Evolutionary conservation across 768 basidiomycete genomes (phyloP), one percentile per base, ranked within the genome.

Genomic region (Cystobasidium tubakii): DNA sequence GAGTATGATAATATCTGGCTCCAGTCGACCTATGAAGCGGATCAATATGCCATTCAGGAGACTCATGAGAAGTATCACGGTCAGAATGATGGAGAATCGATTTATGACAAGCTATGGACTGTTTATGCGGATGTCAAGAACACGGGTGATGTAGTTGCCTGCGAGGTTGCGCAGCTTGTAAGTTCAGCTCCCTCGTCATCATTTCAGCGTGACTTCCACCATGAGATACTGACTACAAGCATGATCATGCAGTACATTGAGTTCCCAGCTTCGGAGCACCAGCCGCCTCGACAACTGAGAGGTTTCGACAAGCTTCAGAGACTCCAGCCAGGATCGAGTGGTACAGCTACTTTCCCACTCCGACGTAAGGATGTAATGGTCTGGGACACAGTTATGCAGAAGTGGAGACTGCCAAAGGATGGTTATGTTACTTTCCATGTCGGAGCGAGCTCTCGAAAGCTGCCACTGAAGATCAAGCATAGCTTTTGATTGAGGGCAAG

Each of bases 151-250:
- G 62, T 79, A 0, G 67, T 73, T 0, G 82, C 79, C 23, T 79
- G 80, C 23, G 81, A 82, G 66, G 81, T 82, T 9, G 80, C 81
- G 19, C 82, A 83, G 66, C 70, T 83, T 23, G 82, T 82, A 27
- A 73, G 81, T n/a, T n/a, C n/a, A n/a, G n/a, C n/a, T n/a, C 78
- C 33, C 42, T 23, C 34, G 10, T 13, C 44, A 46, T 46, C 44
- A 46, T 21, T 27, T 33, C 63, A 9, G 9, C 13, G 17, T 29
- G 9, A 17, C 63, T 27, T 39, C 19, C 63, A 15, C 39, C 39
- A 9, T 29, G 23, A 9, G 21, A 39, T 17, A 23, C 39, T 13
- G 17, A 29, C 19, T 60, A 12, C 27, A 12, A n/a, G n/a, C 15
- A 23, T 72, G 29, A n/a, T n/a, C 33, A 17, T 34, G 21, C 70